Conservation (phyloP, 2,329 filamentous ascomycete species). For the Kalmusia sp. region DNA sequence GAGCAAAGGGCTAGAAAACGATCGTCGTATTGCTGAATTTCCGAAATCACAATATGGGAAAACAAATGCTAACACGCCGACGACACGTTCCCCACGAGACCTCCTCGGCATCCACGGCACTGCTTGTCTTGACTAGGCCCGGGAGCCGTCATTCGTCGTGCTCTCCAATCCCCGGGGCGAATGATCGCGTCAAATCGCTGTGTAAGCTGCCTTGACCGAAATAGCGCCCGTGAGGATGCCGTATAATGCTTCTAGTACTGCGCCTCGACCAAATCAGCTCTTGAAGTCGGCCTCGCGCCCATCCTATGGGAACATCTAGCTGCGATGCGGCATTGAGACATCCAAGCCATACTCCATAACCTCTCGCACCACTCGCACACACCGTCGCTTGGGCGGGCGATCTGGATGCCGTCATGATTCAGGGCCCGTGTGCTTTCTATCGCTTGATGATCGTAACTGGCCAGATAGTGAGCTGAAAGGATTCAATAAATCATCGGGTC, state of each 20-base stretch:
- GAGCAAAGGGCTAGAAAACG: constrained; percentile 39
- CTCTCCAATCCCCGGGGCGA: constrained; percentile 35
- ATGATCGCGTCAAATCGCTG: constrained; percentile 41
- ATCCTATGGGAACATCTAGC: constrained; percentile 35
- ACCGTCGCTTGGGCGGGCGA: constrained; percentile 23
- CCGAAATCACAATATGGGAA: constrained; percentile 46
- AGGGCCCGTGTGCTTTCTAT: constrained; percentile 34
- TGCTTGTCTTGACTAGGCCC: constrained; percentile 33
- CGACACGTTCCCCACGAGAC: constrained; percentile 30
- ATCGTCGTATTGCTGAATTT: constrained; percentile 49
- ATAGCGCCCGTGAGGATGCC: constrained; percentile 39
- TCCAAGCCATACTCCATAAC: constrained; percentile 35
- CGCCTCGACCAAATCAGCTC: constrained; percentile 41
- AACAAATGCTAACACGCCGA: constrained; percentile 37
- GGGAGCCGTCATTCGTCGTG: constrained; percentile 38
- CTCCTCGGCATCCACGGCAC: constrained; percentile 27
- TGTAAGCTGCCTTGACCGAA: constrained; percentile 40
- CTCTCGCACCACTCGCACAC: constrained; percentile 33
- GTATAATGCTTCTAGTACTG: constrained; percentile 39
- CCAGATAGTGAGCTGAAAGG: constrained; percentile 30
- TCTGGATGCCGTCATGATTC: constrained; percentile 25
- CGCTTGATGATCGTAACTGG: constrained; percentile 53
- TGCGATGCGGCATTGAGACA: constrained; percentile 40
- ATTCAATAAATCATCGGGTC: constrained; percentile 15
- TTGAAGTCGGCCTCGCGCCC: constrained; percentile 36